Base-by-base conservation (phyloP, 352 stramenopile genomes). In the Phytopythium vexans region DNA sequence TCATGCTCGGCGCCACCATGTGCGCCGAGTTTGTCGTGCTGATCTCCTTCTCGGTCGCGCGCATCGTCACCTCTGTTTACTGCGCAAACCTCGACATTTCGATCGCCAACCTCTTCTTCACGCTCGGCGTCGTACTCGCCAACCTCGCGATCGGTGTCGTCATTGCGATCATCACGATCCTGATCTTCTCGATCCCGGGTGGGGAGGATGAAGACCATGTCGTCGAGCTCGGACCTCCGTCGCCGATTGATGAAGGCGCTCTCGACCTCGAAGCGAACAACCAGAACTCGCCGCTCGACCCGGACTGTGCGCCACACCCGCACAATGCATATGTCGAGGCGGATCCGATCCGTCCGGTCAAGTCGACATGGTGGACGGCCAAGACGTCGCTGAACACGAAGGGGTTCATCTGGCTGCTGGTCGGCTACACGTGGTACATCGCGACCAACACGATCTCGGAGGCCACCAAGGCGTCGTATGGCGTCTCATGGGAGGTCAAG, bases 1-100 rank as follows among this genome's bases (percentile, higher is more conserved):
- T 89, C 45, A 88, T 88, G 79, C 64, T 89, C 10, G 79, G 79
- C 8, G 64, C 72, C 8, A 86, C 74, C 6, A 89, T 89, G 79
- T 75, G 62, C 4, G 74, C 79, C 40, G 79, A 89, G 56, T 87
- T 89, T 35, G 65, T 89, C 9, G 79, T 89, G 49, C 68, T 89
- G 16, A 59, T 89, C 12, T 85, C 74, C 3, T 89, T 89, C 54
- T 87, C 76, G 2, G 54, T 89, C 42, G 73, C 79, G 36, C 70
- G 79, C 34, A 80, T 89, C 36, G 52, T 88, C 4, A 79, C 67
- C 44, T 82, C 76, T 11, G 70, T 84, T 33, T 77, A 86, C 64
- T 89, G 79, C 52, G 70, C 74, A 8, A 63, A 88, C 14, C 49
- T 86, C 21, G 49, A 75, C 27, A 58, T 86, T 2, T 82, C 76